Evolutionary conservation across 1,284 basidiomycete species (phyloP), one percentile per base, ranked within the genome.

Genomic region (Trametes versicolor): DNA sequence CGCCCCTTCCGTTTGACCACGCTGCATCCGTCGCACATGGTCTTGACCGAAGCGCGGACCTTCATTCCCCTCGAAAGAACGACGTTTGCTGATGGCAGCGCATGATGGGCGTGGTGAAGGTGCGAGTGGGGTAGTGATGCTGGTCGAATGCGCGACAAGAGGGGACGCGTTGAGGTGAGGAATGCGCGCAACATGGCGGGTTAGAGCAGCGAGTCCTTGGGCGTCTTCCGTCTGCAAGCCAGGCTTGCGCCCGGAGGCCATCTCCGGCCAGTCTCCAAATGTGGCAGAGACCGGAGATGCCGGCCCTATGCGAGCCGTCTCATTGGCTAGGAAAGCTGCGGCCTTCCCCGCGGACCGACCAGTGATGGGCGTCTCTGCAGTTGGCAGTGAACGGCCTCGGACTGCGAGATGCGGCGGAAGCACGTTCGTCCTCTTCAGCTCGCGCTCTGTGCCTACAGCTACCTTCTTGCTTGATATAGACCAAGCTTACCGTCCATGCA

Each of bases 31-130:
- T 96, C 94, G 78, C 95, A 97, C 86, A 96, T 92, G 64, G 88
- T 83, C 82, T 98, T 98, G 71, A 99, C 94, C 9, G 95, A 95
- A 36, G 93, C 93, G 66, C 97, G 89, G 62, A 99, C 97, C 85
- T 99, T 99, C 94, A 98, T 98, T 47, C 96, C 96, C 70, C 97
- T 82, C 32, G 83, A 76, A 23, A 87, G 74, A 10, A 78, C 68
- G 21, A 79, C 78, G 60, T 70, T 72, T 36, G 61, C 48, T 41
- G 73, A 66, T 17, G 65, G 65, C 19, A 70, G 73, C 39, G 69
- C 70, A 68, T 69, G 79, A 78, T 71, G 76, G 69, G 67, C 75
- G 69, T 71, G 77, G 59, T 66, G 76, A 53, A 62, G 76, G 58
- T 79, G 76, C 19, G 73, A 32, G 63, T 78, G 79, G 17, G 78